Conservation (phyloP, 192 early-diverging fungal genomes). For the Entomortierella parvispora region DNA sequence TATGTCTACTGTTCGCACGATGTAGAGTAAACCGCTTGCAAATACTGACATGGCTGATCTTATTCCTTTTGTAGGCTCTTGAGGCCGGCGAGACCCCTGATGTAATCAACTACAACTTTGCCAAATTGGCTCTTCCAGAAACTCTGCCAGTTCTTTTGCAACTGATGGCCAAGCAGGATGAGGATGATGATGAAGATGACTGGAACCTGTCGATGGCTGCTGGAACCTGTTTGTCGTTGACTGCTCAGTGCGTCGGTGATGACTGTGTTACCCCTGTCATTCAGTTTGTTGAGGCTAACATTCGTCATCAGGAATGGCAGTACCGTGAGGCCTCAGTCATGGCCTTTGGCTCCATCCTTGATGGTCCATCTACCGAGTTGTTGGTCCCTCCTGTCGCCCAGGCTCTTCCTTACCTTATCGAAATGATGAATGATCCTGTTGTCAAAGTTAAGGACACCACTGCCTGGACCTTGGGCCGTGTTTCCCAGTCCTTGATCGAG, state of each 20-base stretch:
- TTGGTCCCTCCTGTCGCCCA: constrained; percentile 79
- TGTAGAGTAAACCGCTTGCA: background rate
- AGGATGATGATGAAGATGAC: constrained; percentile 99
- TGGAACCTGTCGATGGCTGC: constrained; percentile 99
- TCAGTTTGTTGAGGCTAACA: constrained; percentile 90
- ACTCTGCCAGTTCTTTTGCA: constrained; percentile 87
- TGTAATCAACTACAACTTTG: constrained; percentile 77
- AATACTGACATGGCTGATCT: too few species aligned
- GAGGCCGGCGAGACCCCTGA: constrained; percentile 62
- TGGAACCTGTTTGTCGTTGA: constrained; percentile 90
- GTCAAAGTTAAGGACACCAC: constrained; percentile 96
- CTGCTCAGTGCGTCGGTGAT: constrained; percentile 86
- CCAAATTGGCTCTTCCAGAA: constrained; percentile 77
- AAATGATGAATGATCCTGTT: constrained; percentile 87
- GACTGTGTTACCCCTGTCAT: constrained; percentile 85
- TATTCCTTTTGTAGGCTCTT: constrained; percentile 42
- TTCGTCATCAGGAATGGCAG: constrained; percentile 89
- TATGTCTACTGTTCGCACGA: constrained; percentile 14
- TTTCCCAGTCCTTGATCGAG: constrained; percentile 82
- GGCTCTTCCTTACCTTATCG: constrained; percentile 89
- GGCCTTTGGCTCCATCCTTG: constrained; percentile 98
- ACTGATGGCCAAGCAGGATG: constrained; percentile 95
- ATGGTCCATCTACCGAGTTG: constrained; percentile 80
- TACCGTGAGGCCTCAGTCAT: constrained; percentile 96
- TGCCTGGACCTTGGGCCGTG: constrained; percentile 98